These are phyloP conservation scores for Collybia sordida DNA, from an alignment of 768 basidiomycete species.

Conservation along the genomic window DNA sequence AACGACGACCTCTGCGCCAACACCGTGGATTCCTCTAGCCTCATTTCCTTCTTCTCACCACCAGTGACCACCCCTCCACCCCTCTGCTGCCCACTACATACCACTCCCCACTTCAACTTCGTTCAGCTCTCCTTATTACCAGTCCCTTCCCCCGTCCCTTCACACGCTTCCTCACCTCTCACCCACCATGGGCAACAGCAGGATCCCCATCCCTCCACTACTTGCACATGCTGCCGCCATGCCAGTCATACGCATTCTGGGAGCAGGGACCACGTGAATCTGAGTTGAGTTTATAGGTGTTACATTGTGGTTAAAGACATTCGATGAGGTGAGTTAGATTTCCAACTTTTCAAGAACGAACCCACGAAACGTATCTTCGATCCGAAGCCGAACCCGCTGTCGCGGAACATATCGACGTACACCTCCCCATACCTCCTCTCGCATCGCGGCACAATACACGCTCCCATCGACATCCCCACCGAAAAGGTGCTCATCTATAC, in stretches of 20 bases:
- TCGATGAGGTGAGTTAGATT: no score
- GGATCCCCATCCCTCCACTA: not conserved
- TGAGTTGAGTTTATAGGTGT: not conserved
- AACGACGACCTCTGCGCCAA: slow-evolving; percentile 2
- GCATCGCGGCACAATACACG: no score
- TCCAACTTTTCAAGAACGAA: no score
- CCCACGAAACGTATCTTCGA: no score
- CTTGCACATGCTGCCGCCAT: not conserved
- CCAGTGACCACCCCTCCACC: not conserved
- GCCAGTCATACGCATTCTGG: not conserved
- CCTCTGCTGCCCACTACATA: not conserved
- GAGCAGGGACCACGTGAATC: not conserved
- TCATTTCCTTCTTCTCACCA: not conserved
- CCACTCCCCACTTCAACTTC: not conserved
- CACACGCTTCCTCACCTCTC: not conserved
- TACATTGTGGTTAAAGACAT: no score
- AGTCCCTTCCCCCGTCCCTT: not conserved
- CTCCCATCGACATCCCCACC: no score
- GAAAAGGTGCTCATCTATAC: no score
- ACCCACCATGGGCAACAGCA: not conserved
- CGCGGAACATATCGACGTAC: not conserved
- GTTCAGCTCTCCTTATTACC: not conserved
- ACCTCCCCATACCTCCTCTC: no score
- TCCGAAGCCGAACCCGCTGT: no score
- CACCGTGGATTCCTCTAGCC: not conserved